Evolutionary conservation across 768 basidiomycete genomes (phyloP).

Genomic region (Hygrocybe punicea): DNA sequence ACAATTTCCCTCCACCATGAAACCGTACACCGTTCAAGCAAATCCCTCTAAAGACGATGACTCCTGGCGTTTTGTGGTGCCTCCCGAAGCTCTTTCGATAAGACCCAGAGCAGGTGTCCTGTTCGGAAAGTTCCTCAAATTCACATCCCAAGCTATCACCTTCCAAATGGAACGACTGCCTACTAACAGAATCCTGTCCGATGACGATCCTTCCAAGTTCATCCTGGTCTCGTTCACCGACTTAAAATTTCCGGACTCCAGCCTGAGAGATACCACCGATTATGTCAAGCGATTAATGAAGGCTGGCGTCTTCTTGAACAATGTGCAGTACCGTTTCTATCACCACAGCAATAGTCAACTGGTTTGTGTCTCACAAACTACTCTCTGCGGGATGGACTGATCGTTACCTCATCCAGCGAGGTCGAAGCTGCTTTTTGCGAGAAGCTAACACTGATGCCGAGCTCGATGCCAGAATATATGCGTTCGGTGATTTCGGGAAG

Average conservation of each 20-base stretch:
- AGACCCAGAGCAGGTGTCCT: constrained; percentile 25
- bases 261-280: constrained; percentile 46
- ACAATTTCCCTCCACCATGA: constrained; percentile 24
- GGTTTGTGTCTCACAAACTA: constrained; percentile 33
- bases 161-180: constrained; percentile 49
- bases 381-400: neutral
- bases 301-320: constrained; percentile 52
- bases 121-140: constrained; percentile 50
- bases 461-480: constrained; percentile 56
- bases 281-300: constrained; percentile 57
- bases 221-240: constrained; percentile 51
- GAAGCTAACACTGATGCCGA: constrained; percentile 52
- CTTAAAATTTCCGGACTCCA: constrained; percentile 54
- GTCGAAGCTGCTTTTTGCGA: constrained; percentile 61
- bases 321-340: constrained; percentile 62
- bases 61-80: constrained; percentile 48
- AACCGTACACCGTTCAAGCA: constrained; percentile 35
- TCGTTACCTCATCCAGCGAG: constrained; percentile 37
- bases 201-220: constrained; percentile 56
- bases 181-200: constrained; percentile 55
- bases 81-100: constrained; percentile 26
- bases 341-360: constrained; percentile 71
- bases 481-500: constrained; percentile 52
- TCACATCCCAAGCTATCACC: constrained; percentile 49
- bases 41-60: constrained; percentile 48